Percentiles rank a stretch among this genome's conserved stretches.
Evolutionary conservation across 495 filamentous ascomycete species (phyloP).

Genomic region (Hapsidospora chrysogenum): DNA sequence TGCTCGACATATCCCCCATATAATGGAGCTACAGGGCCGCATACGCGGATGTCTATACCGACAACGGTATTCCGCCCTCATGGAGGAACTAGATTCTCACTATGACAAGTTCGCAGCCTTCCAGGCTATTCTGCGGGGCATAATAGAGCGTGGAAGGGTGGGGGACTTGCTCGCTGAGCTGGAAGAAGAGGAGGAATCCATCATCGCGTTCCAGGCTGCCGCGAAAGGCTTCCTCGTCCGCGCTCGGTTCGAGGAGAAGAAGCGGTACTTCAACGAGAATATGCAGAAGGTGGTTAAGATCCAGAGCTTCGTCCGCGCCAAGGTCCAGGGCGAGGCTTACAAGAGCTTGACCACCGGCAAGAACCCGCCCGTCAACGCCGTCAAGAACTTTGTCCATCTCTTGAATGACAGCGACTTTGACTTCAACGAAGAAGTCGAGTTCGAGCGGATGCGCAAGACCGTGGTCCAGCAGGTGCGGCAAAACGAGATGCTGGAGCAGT

Average conservation of each 20-base stretch:
- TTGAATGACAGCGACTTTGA: slow-evolving; percentile 97
- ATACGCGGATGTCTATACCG: slow-evolving; percentile 47
- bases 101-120: slow-evolving; percentile 41
- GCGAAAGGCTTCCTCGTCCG: slow-evolving; percentile 61
- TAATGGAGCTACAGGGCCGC: slow-evolving; percentile 54
- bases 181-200: slow-evolving; percentile 59
- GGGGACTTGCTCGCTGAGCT: slow-evolving; percentile 55
- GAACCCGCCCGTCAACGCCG: slow-evolving; percentile 87
- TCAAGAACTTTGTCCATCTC: slow-evolving; percentile 95
- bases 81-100: slow-evolving; percentile 40
- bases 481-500: slow-evolving; percentile 92
- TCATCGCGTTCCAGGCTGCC: slow-evolving; percentile 59
- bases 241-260: slow-evolving; percentile 62
- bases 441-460: slow-evolving; percentile 78
- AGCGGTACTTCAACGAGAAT: slow-evolving; percentile 78
- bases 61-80: slow-evolving; percentile 27
- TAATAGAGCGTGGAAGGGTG: slow-evolving; percentile 56
- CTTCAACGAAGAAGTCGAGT: slow-evolving; percentile 96
- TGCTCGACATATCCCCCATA: slow-evolving; percentile 33
- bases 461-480: slow-evolving; percentile 95
- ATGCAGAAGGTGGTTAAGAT: slow-evolving; percentile 99
- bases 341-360: slow-evolving; percentile 92
- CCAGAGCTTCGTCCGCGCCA: slow-evolving; percentile 85
- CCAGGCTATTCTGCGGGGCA: slow-evolving; percentile 61
- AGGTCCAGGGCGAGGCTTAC: slow-evolving; percentile 93